phyloP scores from a whole-genome alignment of 345 rosid genomes.

The Brassica nigra region DNA sequence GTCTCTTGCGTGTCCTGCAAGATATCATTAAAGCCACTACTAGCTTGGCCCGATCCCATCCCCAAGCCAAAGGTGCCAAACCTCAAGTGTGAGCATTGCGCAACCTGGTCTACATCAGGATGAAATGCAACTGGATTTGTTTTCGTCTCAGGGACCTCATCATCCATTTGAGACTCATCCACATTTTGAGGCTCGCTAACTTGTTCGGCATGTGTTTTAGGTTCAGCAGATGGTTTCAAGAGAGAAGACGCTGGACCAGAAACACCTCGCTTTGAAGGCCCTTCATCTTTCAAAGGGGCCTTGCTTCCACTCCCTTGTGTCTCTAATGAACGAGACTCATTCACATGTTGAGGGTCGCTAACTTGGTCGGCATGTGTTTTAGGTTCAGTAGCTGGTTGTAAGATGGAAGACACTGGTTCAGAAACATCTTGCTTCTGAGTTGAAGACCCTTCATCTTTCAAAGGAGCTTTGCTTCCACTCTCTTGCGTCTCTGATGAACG shows the following conservation, averaged over 20 bases:
- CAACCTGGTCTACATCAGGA: conserved; percentile 43
- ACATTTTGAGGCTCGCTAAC: conserved; percentile 59
- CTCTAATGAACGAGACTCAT: conserved; percentile 42
- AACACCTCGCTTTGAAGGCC: conserved; percentile 52
- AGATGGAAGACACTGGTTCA: conserved; percentile 41
- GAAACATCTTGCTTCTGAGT: conserved; percentile 57
- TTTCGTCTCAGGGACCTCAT: conserved; percentile 39
- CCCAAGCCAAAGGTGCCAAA: conserved; percentile 79
- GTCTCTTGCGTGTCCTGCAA: conserved; percentile 60
- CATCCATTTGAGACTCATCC: conserved; percentile 45
- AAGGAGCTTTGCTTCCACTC: conserved; percentile 28
- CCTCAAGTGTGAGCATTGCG: conserved; percentile 75
- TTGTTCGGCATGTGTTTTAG: conserved; percentile 46
- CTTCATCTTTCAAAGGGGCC: conserved; percentile 48
- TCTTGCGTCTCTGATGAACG: conserved; percentile 33
- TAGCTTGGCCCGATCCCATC: conserved; percentile 13
- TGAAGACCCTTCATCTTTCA: conserved; percentile 55
- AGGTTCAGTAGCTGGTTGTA: conserved; percentile 52
- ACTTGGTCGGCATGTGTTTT: conserved; percentile 49
- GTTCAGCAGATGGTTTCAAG: conserved; percentile 50
- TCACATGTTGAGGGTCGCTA: conserved; percentile 56
- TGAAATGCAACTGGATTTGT: conserved; percentile 46
- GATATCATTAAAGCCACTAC: conserved; percentile 50
- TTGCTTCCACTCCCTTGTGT: conserved; percentile 21
- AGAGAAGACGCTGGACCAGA: conserved; percentile 43